Conservation (phyloP, 129 eudicot genomes). For the Saussurea involucrata region DNA sequence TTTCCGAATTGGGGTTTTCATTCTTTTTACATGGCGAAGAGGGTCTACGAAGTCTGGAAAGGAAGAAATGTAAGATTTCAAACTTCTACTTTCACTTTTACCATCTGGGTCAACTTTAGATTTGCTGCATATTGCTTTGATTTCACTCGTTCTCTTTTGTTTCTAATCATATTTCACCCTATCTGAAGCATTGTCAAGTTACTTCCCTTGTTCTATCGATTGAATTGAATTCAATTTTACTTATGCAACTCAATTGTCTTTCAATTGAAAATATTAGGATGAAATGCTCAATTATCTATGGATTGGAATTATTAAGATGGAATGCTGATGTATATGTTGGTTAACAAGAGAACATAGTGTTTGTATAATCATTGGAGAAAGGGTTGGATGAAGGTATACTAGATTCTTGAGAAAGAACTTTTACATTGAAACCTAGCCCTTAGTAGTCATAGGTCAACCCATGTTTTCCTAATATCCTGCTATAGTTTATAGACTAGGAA, state of each 20-base stretch:
- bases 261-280: not conserved
- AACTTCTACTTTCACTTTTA: not conserved
- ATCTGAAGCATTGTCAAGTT: not conserved
- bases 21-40: slow-evolving; percentile 5
- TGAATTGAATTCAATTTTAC: not conserved
- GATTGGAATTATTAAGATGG: not conserved
- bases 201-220: not conserved
- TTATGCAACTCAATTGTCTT: not conserved
- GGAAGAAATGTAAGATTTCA: slow-evolving; percentile 8
- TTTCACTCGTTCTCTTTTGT: not conserved
- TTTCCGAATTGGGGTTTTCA: not conserved
- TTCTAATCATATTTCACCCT: not conserved
- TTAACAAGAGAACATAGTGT: not conserved
- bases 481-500: not conserved
- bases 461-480: not conserved
- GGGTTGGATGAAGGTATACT: not conserved
- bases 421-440: not conserved
- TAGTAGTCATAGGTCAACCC: not conserved
- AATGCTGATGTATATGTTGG: slow-evolving; percentile 1
- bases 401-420: not conserved
- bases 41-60: slow-evolving; percentile 16
- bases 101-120: slow-evolving; percentile 2
- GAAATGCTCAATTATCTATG: not conserved
- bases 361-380: not conserved
- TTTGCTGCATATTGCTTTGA: not conserved